These are phyloP conservation scores for Agrocybe praecox DNA, from an alignment of 768 basidiomycete genomes.

Conservation along the genomic window DNA sequence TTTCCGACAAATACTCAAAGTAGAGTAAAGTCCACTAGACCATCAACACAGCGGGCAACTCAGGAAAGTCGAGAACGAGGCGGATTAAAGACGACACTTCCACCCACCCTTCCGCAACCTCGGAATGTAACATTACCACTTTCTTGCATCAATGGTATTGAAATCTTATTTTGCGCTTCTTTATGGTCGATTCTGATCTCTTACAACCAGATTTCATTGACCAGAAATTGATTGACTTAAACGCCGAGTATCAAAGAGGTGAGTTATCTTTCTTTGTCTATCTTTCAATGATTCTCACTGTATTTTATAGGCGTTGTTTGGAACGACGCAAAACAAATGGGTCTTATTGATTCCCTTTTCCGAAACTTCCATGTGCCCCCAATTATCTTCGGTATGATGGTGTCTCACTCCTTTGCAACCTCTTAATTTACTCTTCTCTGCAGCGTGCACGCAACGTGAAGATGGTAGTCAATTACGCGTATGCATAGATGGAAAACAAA, in stretches of 20 bases:
- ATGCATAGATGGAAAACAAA: conserved; percentile 77
- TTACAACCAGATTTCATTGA: conserved; percentile 46
- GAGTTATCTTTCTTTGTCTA: background rate
- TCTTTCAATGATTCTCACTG: background rate
- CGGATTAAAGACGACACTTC: conserved; percentile 5
- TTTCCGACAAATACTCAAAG: background rate
- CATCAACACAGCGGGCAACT: conserved; percentile 21
- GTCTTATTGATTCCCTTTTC: conserved; percentile 65
- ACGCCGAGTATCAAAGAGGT: conserved; percentile 73
- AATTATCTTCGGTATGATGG: conserved; percentile 60
- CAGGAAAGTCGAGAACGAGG: conserved; percentile 12
- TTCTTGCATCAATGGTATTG: conserved; percentile 36
- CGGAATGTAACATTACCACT: conserved; percentile 8
- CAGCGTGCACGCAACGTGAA: conserved; percentile 39
- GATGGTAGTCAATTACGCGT: conserved; percentile 47
- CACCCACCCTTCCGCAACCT: conserved; percentile 3
- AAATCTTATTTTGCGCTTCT: background rate
- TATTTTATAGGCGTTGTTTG: conserved; percentile 58
- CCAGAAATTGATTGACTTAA: conserved; percentile 49
- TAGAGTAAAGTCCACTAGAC: conserved; percentile 15
- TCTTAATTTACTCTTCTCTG: conserved; percentile 1
- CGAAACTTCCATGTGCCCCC: conserved; percentile 70
- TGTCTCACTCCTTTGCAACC: background rate
- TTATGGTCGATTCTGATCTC: background rate
- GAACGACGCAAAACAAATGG: conserved; percentile 60